Percentiles rank a stretch among this genome's conserved stretches.
These are phyloP conservation scores for Golubevia pallescens DNA, from an alignment of 1,284 basidiomycete species.

Conservation along the genomic window DNA sequence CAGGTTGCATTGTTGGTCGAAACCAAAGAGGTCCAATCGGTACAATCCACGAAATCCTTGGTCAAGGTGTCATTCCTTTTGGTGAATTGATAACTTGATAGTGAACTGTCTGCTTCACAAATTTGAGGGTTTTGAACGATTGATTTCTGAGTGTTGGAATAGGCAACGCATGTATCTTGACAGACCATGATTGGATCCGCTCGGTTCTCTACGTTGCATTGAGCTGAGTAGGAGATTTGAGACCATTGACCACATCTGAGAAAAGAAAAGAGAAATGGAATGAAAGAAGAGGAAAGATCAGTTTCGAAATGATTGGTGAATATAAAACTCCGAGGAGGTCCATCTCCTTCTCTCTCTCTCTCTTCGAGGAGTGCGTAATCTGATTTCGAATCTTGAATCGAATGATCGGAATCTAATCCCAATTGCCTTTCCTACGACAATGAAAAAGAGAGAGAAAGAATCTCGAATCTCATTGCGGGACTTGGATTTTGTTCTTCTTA, in stretches of 20 bases:
- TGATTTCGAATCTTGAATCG: too few relatives aligned
- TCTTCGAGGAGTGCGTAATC: too few relatives aligned
- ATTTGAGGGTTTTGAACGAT: constrained; percentile 47
- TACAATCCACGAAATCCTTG: constrained; percentile 65
- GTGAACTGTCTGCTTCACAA: constrained; percentile 41
- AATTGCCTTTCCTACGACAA: too few relatives aligned
- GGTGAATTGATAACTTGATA: constrained; percentile 31
- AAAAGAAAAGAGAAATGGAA: not conserved
- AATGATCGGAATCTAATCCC: too few relatives aligned
- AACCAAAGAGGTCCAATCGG: constrained; percentile 65
- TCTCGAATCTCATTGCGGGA: too few relatives aligned
- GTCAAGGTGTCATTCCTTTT: constrained; percentile 52
- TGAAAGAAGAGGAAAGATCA: not conserved
- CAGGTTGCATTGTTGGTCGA: constrained; percentile 65
- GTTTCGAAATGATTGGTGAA: not conserved
- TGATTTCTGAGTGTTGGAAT: constrained; percentile 27
- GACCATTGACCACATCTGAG: constrained; percentile 46
- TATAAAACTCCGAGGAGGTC: not conserved
- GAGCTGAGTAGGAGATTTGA: constrained; percentile 35
- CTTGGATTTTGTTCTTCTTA: too few relatives aligned
- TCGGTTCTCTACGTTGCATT: constrained; percentile 32
- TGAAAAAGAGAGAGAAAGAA: too few relatives aligned
- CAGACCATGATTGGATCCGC: constrained; percentile 46
- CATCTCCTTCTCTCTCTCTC: too few relatives aligned
- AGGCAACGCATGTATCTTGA: constrained; percentile 51